Base-by-base conservation (phyloP, 2,329 filamentous ascomycete genomes). In the Scedosporium dehoogii region DNA sequence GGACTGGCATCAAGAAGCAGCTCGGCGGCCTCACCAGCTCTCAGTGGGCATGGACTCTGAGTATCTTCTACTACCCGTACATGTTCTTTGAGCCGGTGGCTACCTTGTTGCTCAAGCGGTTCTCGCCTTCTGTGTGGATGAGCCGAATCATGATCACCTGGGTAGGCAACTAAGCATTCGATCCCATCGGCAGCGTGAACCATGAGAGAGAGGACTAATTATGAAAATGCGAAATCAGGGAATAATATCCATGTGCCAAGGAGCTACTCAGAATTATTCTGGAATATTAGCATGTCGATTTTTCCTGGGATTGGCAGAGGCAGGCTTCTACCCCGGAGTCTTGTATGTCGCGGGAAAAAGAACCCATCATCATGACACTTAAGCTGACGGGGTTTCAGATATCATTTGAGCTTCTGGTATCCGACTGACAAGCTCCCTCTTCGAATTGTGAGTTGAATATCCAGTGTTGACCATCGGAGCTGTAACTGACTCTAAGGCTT, bases 331-430 rank as follows among this genome's bases (percentile, higher is more conserved):
- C 23, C 69, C 69, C 3, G 70, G 69, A 5, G 69, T 71, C 0
- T 59, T 70, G 64, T 60, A 27, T 21, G 58, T 60, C 3, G 7
- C 23, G 2, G 18, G 1, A 2, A 3, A 16, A 23, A 4, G n/a
- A 44, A 4, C 12, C 1, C 6, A 1, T 16, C 33, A 23, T 44
- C 18, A 21, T 48, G 44, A 25, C 3, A 23, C 25, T 1, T 16
- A 5, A 23, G 56, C 29, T 58, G 41, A 59, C 16, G 2, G 6
- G 3, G 1, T 12, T 3, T 4, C 16, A 60, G 58, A 5, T 70
- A 69, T 46, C 68, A 70, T 55, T 29, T 71, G 14, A 69, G 68
- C 66, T 63, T 73, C 63, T 73, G 72, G 72, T 74, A 72, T 62
- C 70, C 71, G 0, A 68, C 71, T 4, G 66, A 72, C 1, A 68